A percentile compares a stretch with the other conserved stretches of the same genome.
Conservation (phyloP, 2,329 filamentous ascomycete species). For the Sphaerulina vaccinii region DNA sequence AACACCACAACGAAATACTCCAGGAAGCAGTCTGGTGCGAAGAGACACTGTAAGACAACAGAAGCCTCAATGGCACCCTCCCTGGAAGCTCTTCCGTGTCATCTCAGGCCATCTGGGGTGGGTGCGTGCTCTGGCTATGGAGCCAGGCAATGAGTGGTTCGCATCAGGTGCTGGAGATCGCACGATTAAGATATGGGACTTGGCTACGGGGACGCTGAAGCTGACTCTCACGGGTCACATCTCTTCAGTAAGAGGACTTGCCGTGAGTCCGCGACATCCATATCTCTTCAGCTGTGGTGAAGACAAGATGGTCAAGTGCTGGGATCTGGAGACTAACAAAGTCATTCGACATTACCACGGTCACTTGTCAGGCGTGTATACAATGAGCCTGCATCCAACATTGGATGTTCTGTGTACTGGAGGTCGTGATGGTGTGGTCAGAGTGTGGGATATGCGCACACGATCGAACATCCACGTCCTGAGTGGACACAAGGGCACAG, state of each 20-base stretch:
- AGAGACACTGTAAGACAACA: constrained; percentile 64
- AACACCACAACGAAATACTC: constrained; percentile 51
- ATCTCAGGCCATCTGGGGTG: constrained; percentile 95
- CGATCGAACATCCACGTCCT: constrained; percentile 94
- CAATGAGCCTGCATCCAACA: constrained; percentile 86
- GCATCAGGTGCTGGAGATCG: constrained; percentile 91
- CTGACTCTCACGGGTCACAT: constrained; percentile 93
- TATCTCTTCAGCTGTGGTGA: constrained; percentile 98
- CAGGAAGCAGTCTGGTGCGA: constrained; percentile 59
- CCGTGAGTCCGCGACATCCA: constrained; percentile 87
- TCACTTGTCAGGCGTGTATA: constrained; percentile 93
- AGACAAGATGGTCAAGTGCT: constrained; percentile 99
- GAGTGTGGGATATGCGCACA: constrained; percentile 98
- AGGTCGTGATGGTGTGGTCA: constrained; percentile 86
- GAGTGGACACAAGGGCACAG: constrained; percentile 83
- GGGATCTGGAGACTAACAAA: constrained; percentile 99
- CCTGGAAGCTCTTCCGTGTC: constrained; percentile 97
- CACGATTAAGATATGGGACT: constrained; percentile 98
- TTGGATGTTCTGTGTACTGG: constrained; percentile 93
- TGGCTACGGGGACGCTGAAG: constrained; percentile 79
- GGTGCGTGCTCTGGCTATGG: constrained; percentile 85
- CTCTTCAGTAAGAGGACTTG: constrained; percentile 85
- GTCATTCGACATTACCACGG: constrained; percentile 98
- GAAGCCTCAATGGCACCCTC: constrained; percentile 92
- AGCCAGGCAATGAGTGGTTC: constrained; percentile 97